phyloP scores from a whole-genome alignment of 352 stramenopile species.

The Lagenidium giganteum region DNA sequence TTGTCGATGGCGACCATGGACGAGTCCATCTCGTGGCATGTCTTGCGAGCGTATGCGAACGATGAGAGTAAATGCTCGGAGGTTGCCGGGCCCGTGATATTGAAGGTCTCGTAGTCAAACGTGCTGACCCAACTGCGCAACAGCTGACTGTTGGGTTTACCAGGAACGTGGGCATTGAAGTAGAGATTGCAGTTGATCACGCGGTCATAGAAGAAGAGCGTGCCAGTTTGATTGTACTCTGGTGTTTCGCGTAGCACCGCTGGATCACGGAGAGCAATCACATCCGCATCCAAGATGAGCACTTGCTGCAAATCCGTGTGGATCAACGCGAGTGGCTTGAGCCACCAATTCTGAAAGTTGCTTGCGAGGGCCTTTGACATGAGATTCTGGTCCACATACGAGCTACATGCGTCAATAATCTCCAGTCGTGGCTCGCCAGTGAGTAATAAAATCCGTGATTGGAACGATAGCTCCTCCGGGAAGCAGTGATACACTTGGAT shows the following conservation, averaged over 20 bases:
- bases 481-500: slow-evolving; percentile 26
- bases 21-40: slow-evolving; percentile 50
- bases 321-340: slow-evolving; percentile 37
- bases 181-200: slow-evolving; percentile 31
- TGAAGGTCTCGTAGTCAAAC: slow-evolving; percentile 25
- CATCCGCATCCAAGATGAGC: slow-evolving; percentile 31
- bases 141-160: slow-evolving; percentile 14
- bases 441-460: slow-evolving; percentile 23
- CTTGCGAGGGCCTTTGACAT: slow-evolving; percentile 7
- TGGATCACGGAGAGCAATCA: slow-evolving; percentile 27
- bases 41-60: slow-evolving; percentile 27
- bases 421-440: slow-evolving; percentile 33
- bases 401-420: slow-evolving; percentile 46
- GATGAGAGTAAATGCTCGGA: slow-evolving; percentile 24
- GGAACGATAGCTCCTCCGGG: slow-evolving; percentile 27
- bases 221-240: slow-evolving; percentile 27
- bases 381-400: slow-evolving; percentile 15
- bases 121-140: slow-evolving; percentile 18
- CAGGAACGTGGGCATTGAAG: slow-evolving; percentile 27
- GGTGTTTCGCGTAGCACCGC: slow-evolving; percentile 20
- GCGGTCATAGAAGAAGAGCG: slow-evolving; percentile 48
- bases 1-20: slow-evolving; percentile 66
- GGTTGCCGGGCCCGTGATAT: slow-evolving; percentile 12
- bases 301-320: slow-evolving; percentile 28
- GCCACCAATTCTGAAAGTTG: slow-evolving; percentile 39